phyloP scores from a whole-genome alignment of 2,329 filamentous ascomycete species.

The Fusarium burgessii region DNA sequence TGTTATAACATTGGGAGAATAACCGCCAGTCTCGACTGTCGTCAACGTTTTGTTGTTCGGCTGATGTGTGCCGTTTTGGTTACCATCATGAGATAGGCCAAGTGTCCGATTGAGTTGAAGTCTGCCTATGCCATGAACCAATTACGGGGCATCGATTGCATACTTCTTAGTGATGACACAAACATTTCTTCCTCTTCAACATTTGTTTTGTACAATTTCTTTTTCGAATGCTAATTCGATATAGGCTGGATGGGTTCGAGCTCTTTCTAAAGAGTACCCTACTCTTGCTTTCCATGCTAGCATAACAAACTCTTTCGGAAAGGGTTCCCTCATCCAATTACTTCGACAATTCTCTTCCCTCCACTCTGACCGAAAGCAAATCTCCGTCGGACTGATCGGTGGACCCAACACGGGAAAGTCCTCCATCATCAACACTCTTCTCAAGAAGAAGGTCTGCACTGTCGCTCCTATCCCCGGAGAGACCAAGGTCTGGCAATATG shows the following conservation, averaged over 20 bases:
- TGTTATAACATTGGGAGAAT: conserved; percentile 99
- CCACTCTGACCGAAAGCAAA: conserved; percentile 92
- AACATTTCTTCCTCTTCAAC: conserved; percentile 61
- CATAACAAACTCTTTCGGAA: conserved; percentile 96
- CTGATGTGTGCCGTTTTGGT: conserved; percentile 92
- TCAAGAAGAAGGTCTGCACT: conserved; percentile 93
- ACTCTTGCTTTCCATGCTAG: conserved; percentile 95
- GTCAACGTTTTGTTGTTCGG: conserved; percentile 57
- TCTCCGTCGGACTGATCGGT: conserved; percentile 86
- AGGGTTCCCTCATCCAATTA: conserved; percentile 91
- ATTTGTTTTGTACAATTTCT: conserved; percentile 14
- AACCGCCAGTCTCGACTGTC: conserved; percentile 65
- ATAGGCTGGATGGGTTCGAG: conserved; percentile 92
- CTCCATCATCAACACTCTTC: conserved; percentile 94
- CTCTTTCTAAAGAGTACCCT: conserved; percentile 89
- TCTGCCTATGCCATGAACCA: conserved; percentile 70
- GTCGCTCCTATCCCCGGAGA: conserved; percentile 96
- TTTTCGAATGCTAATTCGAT: conserved; percentile 40
- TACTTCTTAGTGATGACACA: conserved; percentile 99
- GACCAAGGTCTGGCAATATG: conserved; percentile 98
- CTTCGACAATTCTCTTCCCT: conserved; percentile 92
- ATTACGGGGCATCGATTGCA: conserved; percentile 70
- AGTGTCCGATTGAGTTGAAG: conserved; percentile 98
- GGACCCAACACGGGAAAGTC: conserved; percentile 93
- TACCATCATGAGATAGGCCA: conserved; percentile 77